Percentiles rank a stretch among this genome's conserved stretches.
Evolutionary conservation across 108 stramenopile genomes (phyloP).

Genomic region (Fragilaria radians): DNA sequence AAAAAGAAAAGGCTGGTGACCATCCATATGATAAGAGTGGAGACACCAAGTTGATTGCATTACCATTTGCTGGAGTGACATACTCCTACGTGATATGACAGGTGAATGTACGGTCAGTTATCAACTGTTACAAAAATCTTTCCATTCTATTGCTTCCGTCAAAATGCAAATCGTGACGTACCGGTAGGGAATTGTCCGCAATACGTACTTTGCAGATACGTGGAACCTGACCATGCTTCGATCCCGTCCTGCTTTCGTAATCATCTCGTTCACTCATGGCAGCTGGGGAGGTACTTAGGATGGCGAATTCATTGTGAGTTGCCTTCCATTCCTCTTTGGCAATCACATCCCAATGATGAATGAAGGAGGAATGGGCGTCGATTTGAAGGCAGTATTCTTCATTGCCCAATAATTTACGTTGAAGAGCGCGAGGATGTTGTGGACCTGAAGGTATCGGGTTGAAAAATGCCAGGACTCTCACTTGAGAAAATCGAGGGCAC

Average conservation of each 20-base stretch:
- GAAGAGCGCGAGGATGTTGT: slow-evolving; percentile 57
- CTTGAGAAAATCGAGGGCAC: slow-evolving; percentile 44
- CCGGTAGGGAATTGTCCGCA: neutral
- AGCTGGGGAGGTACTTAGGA: slow-evolving; percentile 78
- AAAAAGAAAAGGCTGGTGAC: slow-evolving; percentile 86
- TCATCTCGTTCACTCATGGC: slow-evolving; percentile 36
- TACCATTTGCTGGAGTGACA: slow-evolving; percentile 55
- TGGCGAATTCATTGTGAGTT: slow-evolving; percentile 88
- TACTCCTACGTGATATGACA: too few species aligned
- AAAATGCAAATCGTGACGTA: neutral
- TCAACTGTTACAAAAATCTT: slow-evolving; percentile 65
- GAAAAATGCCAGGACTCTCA: slow-evolving; percentile 49
- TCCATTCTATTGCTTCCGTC: slow-evolving; percentile 37
- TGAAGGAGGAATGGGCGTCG: slow-evolving; percentile 85
- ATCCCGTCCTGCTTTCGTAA: slow-evolving; percentile 3
- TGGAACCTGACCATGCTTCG: neutral
- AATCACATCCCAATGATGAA: slow-evolving; percentile 71
- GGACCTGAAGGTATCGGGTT: slow-evolving; percentile 63
- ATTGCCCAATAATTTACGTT: slow-evolving; percentile 75
- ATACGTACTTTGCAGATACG: neutral
- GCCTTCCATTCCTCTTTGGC: slow-evolving; percentile 63
- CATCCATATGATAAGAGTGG: slow-evolving; percentile 80
- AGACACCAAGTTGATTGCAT: slow-evolving; percentile 43
- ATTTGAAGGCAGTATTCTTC: slow-evolving; percentile 98
- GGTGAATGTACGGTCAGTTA: too few species aligned